Evolutionary conservation across 257 asterid genomes (phyloP).

Genomic region (Ocimum tenuiflorum): DNA sequence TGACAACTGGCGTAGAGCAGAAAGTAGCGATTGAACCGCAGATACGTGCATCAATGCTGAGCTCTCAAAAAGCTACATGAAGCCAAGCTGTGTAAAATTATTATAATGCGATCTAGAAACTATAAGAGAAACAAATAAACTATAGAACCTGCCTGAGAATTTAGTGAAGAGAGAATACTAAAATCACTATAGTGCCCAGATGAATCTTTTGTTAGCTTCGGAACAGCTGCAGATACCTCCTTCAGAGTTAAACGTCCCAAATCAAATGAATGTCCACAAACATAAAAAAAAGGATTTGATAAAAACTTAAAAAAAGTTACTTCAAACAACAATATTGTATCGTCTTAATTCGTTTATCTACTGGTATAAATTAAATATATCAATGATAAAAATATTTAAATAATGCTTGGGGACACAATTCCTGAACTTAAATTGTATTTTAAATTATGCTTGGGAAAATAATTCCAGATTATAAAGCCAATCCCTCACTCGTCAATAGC

Average conservation of each 20-base stretch:
- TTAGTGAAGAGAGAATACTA: slow-evolving; percentile 81
- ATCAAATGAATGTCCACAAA: slow-evolving; percentile 10
- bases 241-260: slow-evolving; percentile 25
- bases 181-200: slow-evolving; percentile 96
- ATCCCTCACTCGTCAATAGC: not conserved
- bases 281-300: slow-evolving; percentile 3
- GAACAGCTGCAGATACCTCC: slow-evolving; percentile 83
- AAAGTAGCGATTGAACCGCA: slow-evolving; percentile 87
- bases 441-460: not conserved
- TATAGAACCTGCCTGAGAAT: slow-evolving; percentile 61
- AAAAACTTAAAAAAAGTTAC: not conserved
- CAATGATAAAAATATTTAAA: not conserved
- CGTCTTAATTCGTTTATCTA: not conserved
- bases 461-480: slow-evolving; percentile 4
- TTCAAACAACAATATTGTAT: slow-evolving; percentile 9
- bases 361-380: not conserved
- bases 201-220: slow-evolving; percentile 78
- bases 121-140: slow-evolving; percentile 1
- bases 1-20: slow-evolving; percentile 85
- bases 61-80: slow-evolving; percentile 84
- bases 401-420: not conserved
- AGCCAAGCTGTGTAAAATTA: slow-evolving; percentile 17
- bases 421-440: not conserved
- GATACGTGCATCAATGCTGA: slow-evolving; percentile 83
- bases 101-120: slow-evolving; percentile 3